Evolutionary conservation across 2,329 filamentous ascomycete species (phyloP).

Genomic region (Fragosphaeria purpurea): DNA sequence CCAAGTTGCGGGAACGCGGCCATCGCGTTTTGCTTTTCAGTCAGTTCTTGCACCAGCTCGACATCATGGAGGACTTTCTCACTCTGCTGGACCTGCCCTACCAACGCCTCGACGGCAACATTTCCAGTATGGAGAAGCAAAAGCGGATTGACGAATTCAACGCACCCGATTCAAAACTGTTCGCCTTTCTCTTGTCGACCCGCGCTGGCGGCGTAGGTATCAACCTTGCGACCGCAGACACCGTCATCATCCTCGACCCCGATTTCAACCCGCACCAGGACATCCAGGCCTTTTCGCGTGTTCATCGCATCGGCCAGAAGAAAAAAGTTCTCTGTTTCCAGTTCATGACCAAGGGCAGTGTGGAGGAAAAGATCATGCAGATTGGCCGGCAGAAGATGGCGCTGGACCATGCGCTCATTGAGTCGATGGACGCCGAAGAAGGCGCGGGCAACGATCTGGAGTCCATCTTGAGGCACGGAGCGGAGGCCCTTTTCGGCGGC

Average conservation of each 20-base stretch:
- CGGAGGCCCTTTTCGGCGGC: slow-evolving; percentile 75
- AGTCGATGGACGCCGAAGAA: slow-evolving; percentile 79
- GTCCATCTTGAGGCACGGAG: slow-evolving; percentile 78
- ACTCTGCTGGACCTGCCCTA: slow-evolving; percentile 62
- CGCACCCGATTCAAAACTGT: slow-evolving; percentile 67
- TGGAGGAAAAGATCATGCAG: slow-evolving; percentile 93
- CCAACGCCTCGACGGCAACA: slow-evolving; percentile 75
- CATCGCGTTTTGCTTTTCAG: slow-evolving; percentile 93
- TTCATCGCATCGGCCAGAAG: slow-evolving; percentile 92
- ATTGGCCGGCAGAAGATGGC: slow-evolving; percentile 94
- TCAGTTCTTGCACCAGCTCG: slow-evolving; percentile 81
- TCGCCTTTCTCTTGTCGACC: slow-evolving; percentile 88
- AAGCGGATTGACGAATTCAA: slow-evolving; percentile 93
- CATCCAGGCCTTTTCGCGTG: slow-evolving; percentile 86
- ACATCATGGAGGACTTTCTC: slow-evolving; percentile 88
- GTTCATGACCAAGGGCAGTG: slow-evolving; percentile 77
- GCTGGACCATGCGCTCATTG: slow-evolving; percentile 87
- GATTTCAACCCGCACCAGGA: slow-evolving; percentile 99
- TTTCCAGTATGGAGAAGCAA: slow-evolving; percentile 79
- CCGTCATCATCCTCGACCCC: slow-evolving; percentile 92
- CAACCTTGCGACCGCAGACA: slow-evolving; percentile 93
- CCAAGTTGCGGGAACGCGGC: slow-evolving; percentile 73
- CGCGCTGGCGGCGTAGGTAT: slow-evolving; percentile 94
- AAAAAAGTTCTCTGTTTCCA: slow-evolving; percentile 95
- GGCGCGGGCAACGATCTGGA: slow-evolving; percentile 71